Percentiles rank a stretch among this genome's conserved stretches.
Evolutionary conservation across 2,329 filamentous ascomycete species (phyloP).

Genomic region (Fusarium verrucosum): DNA sequence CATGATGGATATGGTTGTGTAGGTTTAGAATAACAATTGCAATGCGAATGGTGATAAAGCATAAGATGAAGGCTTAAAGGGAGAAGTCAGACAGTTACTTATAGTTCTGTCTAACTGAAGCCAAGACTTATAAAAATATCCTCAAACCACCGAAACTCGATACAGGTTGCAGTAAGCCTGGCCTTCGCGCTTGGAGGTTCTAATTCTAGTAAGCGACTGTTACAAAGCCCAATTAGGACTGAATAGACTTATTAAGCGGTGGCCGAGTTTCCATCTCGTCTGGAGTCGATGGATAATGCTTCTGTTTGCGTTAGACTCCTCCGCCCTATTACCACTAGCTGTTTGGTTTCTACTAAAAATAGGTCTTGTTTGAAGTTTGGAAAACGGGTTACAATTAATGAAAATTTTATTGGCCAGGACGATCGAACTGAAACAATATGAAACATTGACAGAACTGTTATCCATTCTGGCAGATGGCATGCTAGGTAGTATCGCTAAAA

Average conservation of each 20-base stretch:
- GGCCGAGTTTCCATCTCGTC: not conserved
- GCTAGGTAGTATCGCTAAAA: not conserved
- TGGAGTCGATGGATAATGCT: not conserved
- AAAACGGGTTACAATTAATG: not conserved
- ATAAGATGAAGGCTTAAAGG: accelerated
- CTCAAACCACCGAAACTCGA: not conserved
- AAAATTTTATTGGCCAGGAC: not conserved
- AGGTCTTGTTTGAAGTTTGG: not conserved
- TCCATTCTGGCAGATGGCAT: too few relatives aligned
- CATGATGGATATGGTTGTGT: not conserved
- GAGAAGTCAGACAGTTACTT: not conserved
- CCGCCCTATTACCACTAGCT: not conserved
- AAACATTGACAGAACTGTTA: not conserved
- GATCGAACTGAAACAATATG: not conserved
- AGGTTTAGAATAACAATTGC: too few relatives aligned
- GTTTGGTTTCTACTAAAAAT: slow-evolving; percentile 14
- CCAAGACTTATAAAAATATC: slow-evolving; percentile 1
- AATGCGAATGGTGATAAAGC: not conserved
- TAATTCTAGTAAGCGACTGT: not conserved
- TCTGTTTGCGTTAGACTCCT: not conserved
- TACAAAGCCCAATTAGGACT: not conserved
- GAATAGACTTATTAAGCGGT: not conserved
- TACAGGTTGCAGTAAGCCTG: too few relatives aligned
- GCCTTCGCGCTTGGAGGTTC: not conserved
- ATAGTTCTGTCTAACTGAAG: not conserved